A percentile compares a stretch with the other conserved stretches of the same genome.
phyloP scores from a whole-genome alignment of 108 stramenopile genomes.

The Pseudonitzschia delicatissima region DNA sequence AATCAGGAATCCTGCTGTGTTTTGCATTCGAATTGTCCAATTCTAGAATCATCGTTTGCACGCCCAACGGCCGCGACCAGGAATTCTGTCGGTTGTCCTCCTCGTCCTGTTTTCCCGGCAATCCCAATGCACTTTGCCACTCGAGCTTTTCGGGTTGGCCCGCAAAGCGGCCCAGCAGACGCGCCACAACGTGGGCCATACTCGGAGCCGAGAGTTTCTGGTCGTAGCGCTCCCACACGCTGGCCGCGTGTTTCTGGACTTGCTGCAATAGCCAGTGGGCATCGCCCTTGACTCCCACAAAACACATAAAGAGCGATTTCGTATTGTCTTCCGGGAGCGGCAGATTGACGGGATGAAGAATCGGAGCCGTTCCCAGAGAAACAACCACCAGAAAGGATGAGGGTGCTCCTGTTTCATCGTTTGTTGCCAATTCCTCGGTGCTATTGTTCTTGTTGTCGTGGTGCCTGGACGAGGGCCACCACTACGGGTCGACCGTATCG shows the following conservation, averaged over 20 bases:
- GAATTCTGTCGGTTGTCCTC: conserved; percentile 2
- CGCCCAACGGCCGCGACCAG: conserved; percentile 33
- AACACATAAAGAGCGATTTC: conserved; percentile 22
- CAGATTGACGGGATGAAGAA: conserved; percentile 8
- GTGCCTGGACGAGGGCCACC: conserved; percentile 21
- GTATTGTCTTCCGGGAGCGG: not conserved
- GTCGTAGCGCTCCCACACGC: conserved; percentile 41
- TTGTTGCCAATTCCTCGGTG: not conserved
- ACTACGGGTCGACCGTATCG: conserved; percentile 44
- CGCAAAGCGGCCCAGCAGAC: conserved; percentile 18
- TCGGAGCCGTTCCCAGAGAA: conserved; percentile 14
- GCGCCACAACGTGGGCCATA: conserved; percentile 26
- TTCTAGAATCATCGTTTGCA: conserved; percentile 22
- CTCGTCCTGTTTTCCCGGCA: conserved; percentile 1
- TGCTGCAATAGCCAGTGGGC: conserved; percentile 32
- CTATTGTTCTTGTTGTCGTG: not conserved
- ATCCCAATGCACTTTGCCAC: conserved; percentile 20
- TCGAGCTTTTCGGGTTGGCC: conserved; percentile 17
- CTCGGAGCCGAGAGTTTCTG: conserved; percentile 7
- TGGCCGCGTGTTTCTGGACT: conserved; percentile 18
- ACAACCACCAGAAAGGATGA: conserved; percentile 14
- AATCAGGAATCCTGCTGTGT: not conserved
- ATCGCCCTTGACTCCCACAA: conserved; percentile 40
- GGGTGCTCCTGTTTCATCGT: not conserved
- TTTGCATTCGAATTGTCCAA: not conserved